Evolutionary conservation across 2,329 filamentous ascomycete species (phyloP).

Genomic region (Sporothrix luriei): DNA sequence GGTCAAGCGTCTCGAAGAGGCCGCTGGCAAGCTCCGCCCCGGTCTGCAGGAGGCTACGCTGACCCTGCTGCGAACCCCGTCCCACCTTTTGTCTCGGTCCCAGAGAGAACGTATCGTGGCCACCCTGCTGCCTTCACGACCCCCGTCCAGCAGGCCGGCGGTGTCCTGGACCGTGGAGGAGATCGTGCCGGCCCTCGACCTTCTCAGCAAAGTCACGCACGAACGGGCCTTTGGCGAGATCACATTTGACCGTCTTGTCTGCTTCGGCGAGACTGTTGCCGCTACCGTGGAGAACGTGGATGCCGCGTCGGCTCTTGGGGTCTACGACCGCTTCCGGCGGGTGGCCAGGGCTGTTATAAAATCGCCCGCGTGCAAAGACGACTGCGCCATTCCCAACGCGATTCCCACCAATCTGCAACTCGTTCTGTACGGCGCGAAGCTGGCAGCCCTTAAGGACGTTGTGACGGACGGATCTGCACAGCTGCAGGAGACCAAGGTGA

Average conservation of each 20-base stretch:
- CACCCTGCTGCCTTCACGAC: conserved; percentile 39
- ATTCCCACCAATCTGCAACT: conserved; percentile 10
- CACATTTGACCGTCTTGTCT: conserved; percentile 45
- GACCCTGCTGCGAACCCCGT: conserved; percentile 43
- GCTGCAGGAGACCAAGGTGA: neutral
- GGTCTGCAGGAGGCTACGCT: conserved; percentile 4
- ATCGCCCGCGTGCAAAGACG: neutral
- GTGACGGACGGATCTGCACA: neutral
- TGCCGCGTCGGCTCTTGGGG: conserved; percentile 1
- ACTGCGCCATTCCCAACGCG: neutral
- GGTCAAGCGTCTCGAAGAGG: conserved; percentile 29
- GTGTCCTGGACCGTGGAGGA: conserved; percentile 14
- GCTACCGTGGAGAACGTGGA: neutral
- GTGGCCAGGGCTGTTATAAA: conserved; percentile 20
- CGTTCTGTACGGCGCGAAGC: conserved; percentile 13
- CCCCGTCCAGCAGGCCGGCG: neutral
- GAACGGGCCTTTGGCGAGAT: conserved; percentile 53
- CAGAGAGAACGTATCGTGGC: conserved; percentile 51
- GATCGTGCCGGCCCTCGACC: conserved; percentile 48
- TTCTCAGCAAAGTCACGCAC: conserved; percentile 55
- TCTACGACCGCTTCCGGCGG: conserved; percentile 28
- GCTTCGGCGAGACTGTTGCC: conserved; percentile 39
- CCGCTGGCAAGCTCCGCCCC: neutral
- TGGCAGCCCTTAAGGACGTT: neutral
- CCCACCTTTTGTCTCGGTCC: conserved; percentile 48